Conservation (phyloP, 2,329 filamentous ascomycete species). For the Penicillium sp. region DNA sequence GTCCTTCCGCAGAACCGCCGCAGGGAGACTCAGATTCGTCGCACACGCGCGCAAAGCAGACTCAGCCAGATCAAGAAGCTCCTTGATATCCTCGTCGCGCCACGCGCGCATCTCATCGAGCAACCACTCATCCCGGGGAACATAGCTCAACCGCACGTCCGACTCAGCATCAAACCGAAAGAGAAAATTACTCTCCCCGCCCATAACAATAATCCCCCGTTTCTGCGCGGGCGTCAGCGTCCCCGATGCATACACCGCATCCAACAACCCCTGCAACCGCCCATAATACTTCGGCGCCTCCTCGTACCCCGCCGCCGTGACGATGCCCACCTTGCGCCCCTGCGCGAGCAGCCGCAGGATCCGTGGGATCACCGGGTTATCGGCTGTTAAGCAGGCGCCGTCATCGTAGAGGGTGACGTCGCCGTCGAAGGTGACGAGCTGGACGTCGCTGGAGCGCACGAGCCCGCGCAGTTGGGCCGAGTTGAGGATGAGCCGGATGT, state of each 20-base stretch:
- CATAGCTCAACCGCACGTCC: slow-evolving; percentile 67
- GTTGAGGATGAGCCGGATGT: slow-evolving; percentile 89
- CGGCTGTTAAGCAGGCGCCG: slow-evolving; percentile 72
- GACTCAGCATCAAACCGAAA: slow-evolving; percentile 72
- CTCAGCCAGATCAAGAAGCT: slow-evolving; percentile 88
- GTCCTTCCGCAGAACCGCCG: slow-evolving; percentile 81
- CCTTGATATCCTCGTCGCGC: slow-evolving; percentile 67
- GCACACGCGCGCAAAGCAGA: slow-evolving; percentile 80
- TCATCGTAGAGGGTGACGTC: slow-evolving; percentile 96
- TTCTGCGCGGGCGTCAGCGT: slow-evolving; percentile 67
- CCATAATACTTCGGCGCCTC: slow-evolving; percentile 83
- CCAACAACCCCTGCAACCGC: slow-evolving; percentile 81
- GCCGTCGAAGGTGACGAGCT: slow-evolving; percentile 94
- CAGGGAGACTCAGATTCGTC: slow-evolving; percentile 74
- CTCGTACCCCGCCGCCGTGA: slow-evolving; percentile 94
- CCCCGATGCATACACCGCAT: slow-evolving; percentile 68
- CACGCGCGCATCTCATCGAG: slow-evolving; percentile 57
- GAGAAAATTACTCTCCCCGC: slow-evolving; percentile 93
- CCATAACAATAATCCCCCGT: slow-evolving; percentile 84
- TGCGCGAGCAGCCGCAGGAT: slow-evolving; percentile 71
- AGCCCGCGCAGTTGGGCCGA: slow-evolving; percentile 93
- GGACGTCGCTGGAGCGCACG: slow-evolving; percentile 69
- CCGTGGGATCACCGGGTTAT: slow-evolving; percentile 73
- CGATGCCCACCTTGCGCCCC: slow-evolving; percentile 86
- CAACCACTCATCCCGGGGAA: slow-evolving; percentile 60